phyloP scores from a whole-genome alignment of 208 protist species.

The Leishmania gerbilli region DNA sequence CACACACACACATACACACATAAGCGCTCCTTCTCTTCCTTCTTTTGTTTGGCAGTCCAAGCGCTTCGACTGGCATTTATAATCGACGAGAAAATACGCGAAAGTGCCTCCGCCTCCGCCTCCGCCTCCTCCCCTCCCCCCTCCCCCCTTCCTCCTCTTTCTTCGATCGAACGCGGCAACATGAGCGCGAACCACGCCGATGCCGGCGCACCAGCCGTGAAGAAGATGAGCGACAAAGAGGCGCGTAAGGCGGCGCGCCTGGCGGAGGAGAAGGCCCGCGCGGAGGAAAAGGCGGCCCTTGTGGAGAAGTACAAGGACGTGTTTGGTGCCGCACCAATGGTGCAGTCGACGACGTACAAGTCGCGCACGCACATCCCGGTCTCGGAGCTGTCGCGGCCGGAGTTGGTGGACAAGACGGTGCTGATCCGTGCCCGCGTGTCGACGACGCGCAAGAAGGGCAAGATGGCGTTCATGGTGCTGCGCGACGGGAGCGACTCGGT shows the following conservation, averaged over 20 bases:
- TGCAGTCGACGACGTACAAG: slow-evolving; percentile 83
- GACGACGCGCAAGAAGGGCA: slow-evolving; percentile 91
- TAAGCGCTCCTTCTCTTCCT: background rate
- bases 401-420: slow-evolving; percentile 52
- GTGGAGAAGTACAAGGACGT: slow-evolving; percentile 71
- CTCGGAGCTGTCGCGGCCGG: slow-evolving; percentile 39
- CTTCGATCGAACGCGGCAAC: background rate
- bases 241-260: slow-evolving; percentile 83
- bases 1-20: background rate
- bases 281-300: slow-evolving; percentile 84
- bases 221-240: slow-evolving; percentile 82
- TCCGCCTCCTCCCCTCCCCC: no score
- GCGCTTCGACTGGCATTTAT: background rate
- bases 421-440: slow-evolving; percentile 82
- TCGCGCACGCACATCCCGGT: slow-evolving; percentile 54
- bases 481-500: slow-evolving; percentile 78
- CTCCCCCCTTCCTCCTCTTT: no score
- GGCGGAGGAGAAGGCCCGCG: slow-evolving; percentile 81
- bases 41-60: background rate
- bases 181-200: slow-evolving; percentile 38
- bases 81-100: no score
- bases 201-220: slow-evolving; percentile 15
- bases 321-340: slow-evolving; percentile 73
- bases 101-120: no score
- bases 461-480: slow-evolving; percentile 92